A percentile compares a stretch with the other conserved stretches of the same genome.
These are phyloP conservation scores for Leccinum boreale DNA, from an alignment of 768 basidiomycete species.

Conservation along the genomic window DNA sequence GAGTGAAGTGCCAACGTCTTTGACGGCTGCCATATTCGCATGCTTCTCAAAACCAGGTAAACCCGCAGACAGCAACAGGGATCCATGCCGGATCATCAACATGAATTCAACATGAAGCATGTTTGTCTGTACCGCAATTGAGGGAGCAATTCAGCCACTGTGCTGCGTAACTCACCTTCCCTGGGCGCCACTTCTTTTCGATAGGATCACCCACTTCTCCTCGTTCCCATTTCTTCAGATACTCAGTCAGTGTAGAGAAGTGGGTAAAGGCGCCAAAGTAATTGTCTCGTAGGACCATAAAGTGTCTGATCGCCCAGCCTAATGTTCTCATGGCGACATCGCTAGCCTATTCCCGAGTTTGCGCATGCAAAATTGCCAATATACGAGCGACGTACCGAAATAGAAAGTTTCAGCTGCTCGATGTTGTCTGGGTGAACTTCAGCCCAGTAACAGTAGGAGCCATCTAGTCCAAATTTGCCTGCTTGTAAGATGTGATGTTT, in stretches of 20 bases:
- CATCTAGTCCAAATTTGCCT: conserved; percentile 53
- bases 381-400: conserved; percentile 44
- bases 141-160: conserved; percentile 1
- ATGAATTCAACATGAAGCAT: conserved; percentile 72
- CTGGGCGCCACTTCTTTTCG: conserved; percentile 72
- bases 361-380: neutral
- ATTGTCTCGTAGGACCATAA: conserved; percentile 89
- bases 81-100: conserved; percentile 48
- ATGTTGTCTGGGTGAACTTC: conserved; percentile 65
- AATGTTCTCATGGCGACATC: conserved; percentile 64
- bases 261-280: conserved; percentile 94
- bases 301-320: conserved; percentile 86
- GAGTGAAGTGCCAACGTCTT: conserved; percentile 52
- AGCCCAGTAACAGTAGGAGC: conserved; percentile 72
- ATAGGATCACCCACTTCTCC: conserved; percentile 79
- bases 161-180: conserved; percentile 48
- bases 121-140: conserved; percentile 59
- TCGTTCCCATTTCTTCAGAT: conserved; percentile 62
- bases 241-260: conserved; percentile 85
- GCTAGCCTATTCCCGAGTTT: conserved; percentile 36
- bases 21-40: conserved; percentile 18
- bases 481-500: conserved; percentile 63
- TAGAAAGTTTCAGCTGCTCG: conserved; percentile 70
- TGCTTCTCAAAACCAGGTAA: conserved; percentile 57
- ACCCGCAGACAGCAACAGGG: conserved; percentile 63